phyloP scores from a whole-genome alignment of 495 filamentous ascomycete genomes.

The Penicillium dipodomyicola region DNA sequence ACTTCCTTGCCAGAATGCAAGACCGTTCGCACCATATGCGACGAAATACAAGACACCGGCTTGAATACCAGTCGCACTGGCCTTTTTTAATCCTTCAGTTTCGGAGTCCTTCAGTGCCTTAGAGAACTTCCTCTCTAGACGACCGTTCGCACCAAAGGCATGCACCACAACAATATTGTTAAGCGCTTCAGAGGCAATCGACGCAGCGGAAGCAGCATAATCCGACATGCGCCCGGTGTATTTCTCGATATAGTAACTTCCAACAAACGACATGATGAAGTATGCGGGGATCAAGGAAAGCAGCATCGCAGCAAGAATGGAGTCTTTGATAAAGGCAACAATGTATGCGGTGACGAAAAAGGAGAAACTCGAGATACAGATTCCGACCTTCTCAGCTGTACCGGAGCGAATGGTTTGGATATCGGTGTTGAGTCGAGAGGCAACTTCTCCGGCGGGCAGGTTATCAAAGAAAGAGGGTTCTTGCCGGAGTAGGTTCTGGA shows the following conservation, averaged over 20 bases:
- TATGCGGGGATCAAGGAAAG: slow-evolving; percentile 64
- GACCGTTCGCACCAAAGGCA: slow-evolving; percentile 45
- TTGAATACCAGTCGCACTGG: slow-evolving; percentile 55
- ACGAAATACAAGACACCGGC: slow-evolving; percentile 67
- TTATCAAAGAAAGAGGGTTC: slow-evolving; percentile 62
- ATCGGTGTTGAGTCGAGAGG: slow-evolving; percentile 58
- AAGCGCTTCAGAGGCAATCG: slow-evolving; percentile 49
- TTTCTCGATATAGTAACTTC: slow-evolving; percentile 59
- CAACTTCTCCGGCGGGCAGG: slow-evolving; percentile 57
- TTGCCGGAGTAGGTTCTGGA: slow-evolving; percentile 56
- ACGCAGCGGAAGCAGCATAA: slow-evolving; percentile 46
- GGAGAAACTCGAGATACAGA: slow-evolving; percentile 54
- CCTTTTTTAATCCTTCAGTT: slow-evolving; percentile 53
- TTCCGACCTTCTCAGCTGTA: slow-evolving; percentile 66
- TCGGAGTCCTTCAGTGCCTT: slow-evolving; percentile 45
- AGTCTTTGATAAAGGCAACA: slow-evolving; percentile 61
- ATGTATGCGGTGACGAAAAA: slow-evolving; percentile 65
- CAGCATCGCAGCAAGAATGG: slow-evolving; percentile 38
- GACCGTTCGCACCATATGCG: slow-evolving; percentile 60
- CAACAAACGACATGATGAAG: slow-evolving; percentile 61
- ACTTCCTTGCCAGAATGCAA: slow-evolving; percentile 67
- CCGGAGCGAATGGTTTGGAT: slow-evolving; percentile 60
- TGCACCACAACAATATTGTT: slow-evolving; percentile 50
- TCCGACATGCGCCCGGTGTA: slow-evolving; percentile 54
- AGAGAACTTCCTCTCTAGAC: slow-evolving; percentile 54